Evolutionary conservation across 2,329 filamentous ascomycete species (phyloP).

Genomic region (Mycosphaerella arachidis): DNA sequence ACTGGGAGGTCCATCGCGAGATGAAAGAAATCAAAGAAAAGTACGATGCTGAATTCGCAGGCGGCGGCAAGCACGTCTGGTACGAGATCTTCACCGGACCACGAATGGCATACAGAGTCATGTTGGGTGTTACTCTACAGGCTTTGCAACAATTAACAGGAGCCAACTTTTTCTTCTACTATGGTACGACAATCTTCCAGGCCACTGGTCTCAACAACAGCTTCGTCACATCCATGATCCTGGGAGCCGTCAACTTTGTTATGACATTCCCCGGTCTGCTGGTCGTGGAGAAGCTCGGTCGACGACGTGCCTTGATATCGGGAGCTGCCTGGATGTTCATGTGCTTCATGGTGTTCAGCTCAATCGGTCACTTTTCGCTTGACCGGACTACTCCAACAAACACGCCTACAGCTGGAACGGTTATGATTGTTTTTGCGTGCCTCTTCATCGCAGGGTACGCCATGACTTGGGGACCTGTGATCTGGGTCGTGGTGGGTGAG

Average conservation of each 20-base stretch:
- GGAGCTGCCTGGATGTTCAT: constrained; percentile 48
- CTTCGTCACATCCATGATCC: constrained; percentile 46
- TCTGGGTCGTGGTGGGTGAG: constrained; percentile 49
- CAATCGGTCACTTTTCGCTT: constrained; percentile 44
- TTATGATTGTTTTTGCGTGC: constrained; percentile 65
- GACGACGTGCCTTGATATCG: constrained; percentile 43
- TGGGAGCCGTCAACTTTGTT: constrained; percentile 47
- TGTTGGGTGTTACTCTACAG: constrained; percentile 60
- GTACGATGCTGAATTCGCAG: constrained; percentile 49
- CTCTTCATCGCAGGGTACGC: constrained; percentile 64
- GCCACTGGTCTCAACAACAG: constrained; percentile 36
- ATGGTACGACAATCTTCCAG: constrained; percentile 45
- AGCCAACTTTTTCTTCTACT: constrained; percentile 63
- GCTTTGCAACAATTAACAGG: constrained; percentile 65
- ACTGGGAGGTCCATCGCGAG: constrained; percentile 51
- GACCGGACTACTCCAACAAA: constrained; percentile 30
- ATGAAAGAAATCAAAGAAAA: constrained; percentile 54
- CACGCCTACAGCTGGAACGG: constrained; percentile 49
- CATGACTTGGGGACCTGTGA: constrained; percentile 65
- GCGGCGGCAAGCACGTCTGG: constrained; percentile 51
- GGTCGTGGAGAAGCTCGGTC: constrained; percentile 45
- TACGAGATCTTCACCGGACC: constrained; percentile 63
- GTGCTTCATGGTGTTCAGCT: constrained; percentile 56
- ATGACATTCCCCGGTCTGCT: constrained; percentile 46
- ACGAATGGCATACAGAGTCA: constrained; percentile 62